Evolutionary conservation across 2,329 filamentous ascomycete species (phyloP), one percentile per base, ranked within the genome.

Genomic region (Mariannaea elegans): DNA sequence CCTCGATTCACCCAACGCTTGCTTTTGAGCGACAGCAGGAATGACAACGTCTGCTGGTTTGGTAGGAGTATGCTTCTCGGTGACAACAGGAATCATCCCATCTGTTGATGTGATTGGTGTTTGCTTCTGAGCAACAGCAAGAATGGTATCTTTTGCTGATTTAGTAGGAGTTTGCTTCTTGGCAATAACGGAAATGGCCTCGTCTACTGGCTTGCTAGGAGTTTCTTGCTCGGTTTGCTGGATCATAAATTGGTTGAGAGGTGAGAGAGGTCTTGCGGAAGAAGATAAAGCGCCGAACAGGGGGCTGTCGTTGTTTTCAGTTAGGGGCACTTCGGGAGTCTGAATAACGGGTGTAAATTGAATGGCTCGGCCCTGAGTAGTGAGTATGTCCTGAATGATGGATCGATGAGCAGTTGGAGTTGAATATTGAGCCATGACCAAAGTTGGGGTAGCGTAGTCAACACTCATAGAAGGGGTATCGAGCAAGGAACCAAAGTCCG

Each of bases 241-340:
- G 10, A 29, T 19, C 32, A 36, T 36, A 14, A 2, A 47, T 39
- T 1, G 39, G 46, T 13, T 41, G 6, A 48, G 36, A 10, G 32
- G 59, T 5, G 54, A 59, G 3, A 58, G 21, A 16, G 49, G 44
- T 27, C 49, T 53, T 9, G 56, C 48, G 14, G 56, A 53, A 1
- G 46, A 19, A 31, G 45, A 29, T 10, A 53, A 13, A 12, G 56
- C 38, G 21, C n/a, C 36, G 32, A 47, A 39, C 36, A 54, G 16
- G 4, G 53, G 34, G 7, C 34, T 47, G 5, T 34, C 13, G 19
- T 5, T 19, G 19, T n/a, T 23, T 6, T 16, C 34, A 9, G 29
- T 27, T 6, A 27, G 16, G 18, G 53, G 21, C 36, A 56, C 13
- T 19, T 50, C 36, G n/a, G 60, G 41, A 4, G 56, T 52, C 12